Base-by-base conservation (phyloP, 2,329 filamentous ascomycete genomes). In the Paecilomyces sp. region DNA sequence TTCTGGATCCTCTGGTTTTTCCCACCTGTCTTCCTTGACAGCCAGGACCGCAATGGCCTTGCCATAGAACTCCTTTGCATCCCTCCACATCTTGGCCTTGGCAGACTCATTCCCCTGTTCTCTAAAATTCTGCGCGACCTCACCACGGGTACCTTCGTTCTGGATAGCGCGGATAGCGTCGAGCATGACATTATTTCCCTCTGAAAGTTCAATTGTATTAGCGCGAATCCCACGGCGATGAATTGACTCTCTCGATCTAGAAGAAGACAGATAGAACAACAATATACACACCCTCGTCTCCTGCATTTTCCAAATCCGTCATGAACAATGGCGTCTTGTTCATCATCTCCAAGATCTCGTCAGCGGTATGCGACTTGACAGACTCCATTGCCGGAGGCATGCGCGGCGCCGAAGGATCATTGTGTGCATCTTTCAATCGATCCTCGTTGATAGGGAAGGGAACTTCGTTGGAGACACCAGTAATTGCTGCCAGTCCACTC, bases 71-170 rank as follows among this genome's bases (percentile, higher is more conserved):
- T 96, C 92, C 71, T 89, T 88, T 3, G 92, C 94, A 74, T 97
- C 92, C 28, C 76, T 80, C 86, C 89, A 96, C 55, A 85, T 81
- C 74, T 86, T 87, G 58, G 82, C 81, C 67, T 83, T 82, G 71
- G 95, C 96, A 69, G 85, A 87, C 68, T 97, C 93, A 73, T 99
- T 99, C 34, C 94, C 94, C 66, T 91, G 90, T 72, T 93, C 88
- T 68, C 94, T 91, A 79, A 97, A 97, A 64, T 91, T 91, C 53
- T 83, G 78, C 22, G 87, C 89, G 62, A 96, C 88, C 73, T 97
- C 93, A 9, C 87, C 82, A 55, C 90, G 86, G 8, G 92, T 92
- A 22, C 94, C 95, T 78, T 99, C 94, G 72, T 97, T 96, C 31
- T 91, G 91, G 47, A 99, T 80, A 0, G 94, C 93, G 71, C 90